These are phyloP conservation scores for Omphalea diandra DNA, from an alignment of 441 rosid species.

Conservation along the genomic window DNA sequence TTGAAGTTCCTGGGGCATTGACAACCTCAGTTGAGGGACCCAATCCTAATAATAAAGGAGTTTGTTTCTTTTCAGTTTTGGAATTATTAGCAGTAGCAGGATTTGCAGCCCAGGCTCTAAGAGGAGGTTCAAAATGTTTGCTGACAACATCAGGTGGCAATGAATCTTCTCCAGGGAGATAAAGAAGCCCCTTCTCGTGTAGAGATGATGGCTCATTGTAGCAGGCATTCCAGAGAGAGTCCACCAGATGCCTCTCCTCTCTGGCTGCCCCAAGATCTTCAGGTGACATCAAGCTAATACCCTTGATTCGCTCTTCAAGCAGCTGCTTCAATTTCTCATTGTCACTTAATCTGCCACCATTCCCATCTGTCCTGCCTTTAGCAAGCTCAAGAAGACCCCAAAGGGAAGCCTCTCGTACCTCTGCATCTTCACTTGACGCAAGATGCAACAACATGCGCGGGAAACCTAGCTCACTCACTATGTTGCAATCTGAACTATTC, in stretches of 20 bases:
- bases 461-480: slow-evolving; percentile 66
- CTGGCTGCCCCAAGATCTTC: slow-evolving; percentile 77
- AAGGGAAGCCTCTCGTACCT: slow-evolving; percentile 85
- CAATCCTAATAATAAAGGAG: slow-evolving; percentile 62
- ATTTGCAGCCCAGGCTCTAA: slow-evolving; percentile 69
- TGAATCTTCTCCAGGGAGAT: slow-evolving; percentile 78
- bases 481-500: slow-evolving; percentile 63
- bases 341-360: slow-evolving; percentile 34
- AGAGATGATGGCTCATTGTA: slow-evolving; percentile 77
- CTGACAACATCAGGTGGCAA: slow-evolving; percentile 84
- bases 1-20: slow-evolving; percentile 19
- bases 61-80: slow-evolving; percentile 42
- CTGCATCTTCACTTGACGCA: slow-evolving; percentile 67
- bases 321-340: slow-evolving; percentile 61
- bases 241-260: slow-evolving; percentile 89
- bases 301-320: slow-evolving; percentile 64
- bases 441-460: slow-evolving; percentile 79
- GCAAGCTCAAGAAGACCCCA: slow-evolving; percentile 70
- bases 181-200: slow-evolving; percentile 70
- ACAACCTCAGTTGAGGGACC: slow-evolving; percentile 34
- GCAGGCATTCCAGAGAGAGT: slow-evolving; percentile 67
- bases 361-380: slow-evolving; percentile 41
- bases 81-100: slow-evolving; percentile 30
- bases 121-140: slow-evolving; percentile 84
- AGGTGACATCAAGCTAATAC: slow-evolving; percentile 63